These are phyloP conservation scores for Cornus suecica DNA, from an alignment of 148 eudicot genomes.

Conservation along the genomic window DNA sequence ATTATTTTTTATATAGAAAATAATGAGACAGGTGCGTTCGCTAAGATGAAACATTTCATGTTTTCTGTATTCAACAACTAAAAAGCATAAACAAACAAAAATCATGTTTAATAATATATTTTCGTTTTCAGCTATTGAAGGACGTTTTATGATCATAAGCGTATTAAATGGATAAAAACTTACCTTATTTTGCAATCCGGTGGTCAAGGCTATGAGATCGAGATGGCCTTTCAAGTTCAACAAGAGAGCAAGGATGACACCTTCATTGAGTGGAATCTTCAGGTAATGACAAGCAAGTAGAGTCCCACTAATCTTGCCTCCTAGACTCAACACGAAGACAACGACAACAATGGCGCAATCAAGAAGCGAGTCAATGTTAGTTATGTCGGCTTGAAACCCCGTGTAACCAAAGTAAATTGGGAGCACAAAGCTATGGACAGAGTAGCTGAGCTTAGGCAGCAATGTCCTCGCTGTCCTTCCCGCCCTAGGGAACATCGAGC, in stretches of 20 bases:
- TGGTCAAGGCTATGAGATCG: constrained; percentile 57
- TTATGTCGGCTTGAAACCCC: constrained; percentile 72
- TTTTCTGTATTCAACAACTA: too few species aligned
- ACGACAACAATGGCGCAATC: constrained; percentile 34
- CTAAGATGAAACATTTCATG: too few species aligned
- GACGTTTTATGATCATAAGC: too few species aligned
- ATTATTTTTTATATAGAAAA: too few species aligned
- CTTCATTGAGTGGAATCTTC: constrained; percentile 70
- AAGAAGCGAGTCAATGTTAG: constrained; percentile 14
- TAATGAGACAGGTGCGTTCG: too few species aligned
- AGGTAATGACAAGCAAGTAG: constrained; percentile 60
- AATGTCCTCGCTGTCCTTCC: constrained; percentile 84
- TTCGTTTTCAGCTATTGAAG: too few species aligned
- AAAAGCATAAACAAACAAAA: too few species aligned
- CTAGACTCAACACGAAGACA: constrained; percentile 52
- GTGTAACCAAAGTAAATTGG: constrained; percentile 86
- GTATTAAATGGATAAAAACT: constrained; percentile 15
- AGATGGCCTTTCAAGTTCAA: constrained; percentile 84
- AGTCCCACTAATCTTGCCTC: constrained; percentile 80
- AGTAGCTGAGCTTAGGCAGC: constrained; percentile 62
- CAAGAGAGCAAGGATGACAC: constrained; percentile 69
- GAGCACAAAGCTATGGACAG: constrained; percentile 68
- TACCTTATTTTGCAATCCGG: constrained; percentile 42
- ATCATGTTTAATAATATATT: too few species aligned
- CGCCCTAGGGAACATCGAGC: constrained; percentile 71